Evolutionary conservation across 2,329 filamentous ascomycete species (phyloP), one percentile per base, ranked within the genome.

Genomic region (Stemphylium vesicarium): DNA sequence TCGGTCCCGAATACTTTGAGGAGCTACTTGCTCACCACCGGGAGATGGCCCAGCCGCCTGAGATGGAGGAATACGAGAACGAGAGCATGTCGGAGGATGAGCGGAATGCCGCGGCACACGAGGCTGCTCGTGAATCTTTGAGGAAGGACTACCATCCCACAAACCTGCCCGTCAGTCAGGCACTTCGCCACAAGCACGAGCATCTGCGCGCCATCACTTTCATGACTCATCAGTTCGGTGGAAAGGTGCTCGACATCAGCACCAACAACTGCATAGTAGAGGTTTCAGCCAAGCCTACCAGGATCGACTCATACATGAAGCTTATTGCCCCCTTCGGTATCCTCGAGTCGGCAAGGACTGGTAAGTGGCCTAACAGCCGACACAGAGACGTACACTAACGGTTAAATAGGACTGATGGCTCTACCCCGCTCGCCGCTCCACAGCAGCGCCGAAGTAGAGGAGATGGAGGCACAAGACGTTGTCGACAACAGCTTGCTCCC

Each of bases 231-330:
- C 95, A 99, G 73, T 99, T 99, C 70, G 93, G 93, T 53, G 95
- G 95, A 62, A 99, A 99, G 81, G 91, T 99, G 22, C 79, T 99
- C 68, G 95, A 99, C 77, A 98, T 99, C 69, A 96, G 92, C 82
- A 97, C 91, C 48, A 97, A 91, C 79, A 98, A 96, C 80, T 98
- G 95, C 79, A 98, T 98, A 76, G 93, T 99, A 56, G 95, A 99
- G 79, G 78, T 99, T 7, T 96, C 92, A 49, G 95, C 95, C 56
- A 99, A 99, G 79, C 93, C 92, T 32, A 86, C 83, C 59, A 89
- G 95, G 78, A 96, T 99, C 73, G 92, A 99, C 79, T 96, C 92
- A 2, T 99, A 97, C 82, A 89, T 99, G 80, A 99, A 98, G 81
- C 85, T 99, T 59, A 88, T 99, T 71, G 84, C 87, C 53, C 94